Conservation (phyloP, 306 rosid genomes). For the Lablab purpureus region DNA sequence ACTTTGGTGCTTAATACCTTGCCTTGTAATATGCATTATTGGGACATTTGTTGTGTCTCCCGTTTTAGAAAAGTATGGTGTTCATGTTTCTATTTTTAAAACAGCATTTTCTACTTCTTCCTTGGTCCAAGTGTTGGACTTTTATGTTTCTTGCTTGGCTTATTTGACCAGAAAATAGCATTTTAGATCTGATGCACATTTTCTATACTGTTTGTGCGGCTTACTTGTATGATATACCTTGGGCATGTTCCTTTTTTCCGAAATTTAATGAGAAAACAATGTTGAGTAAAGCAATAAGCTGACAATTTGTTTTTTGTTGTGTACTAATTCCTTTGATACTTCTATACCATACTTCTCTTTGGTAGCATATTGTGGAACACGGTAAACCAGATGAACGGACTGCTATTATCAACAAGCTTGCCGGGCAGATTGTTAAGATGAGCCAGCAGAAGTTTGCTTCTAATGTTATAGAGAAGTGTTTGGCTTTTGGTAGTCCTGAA, state of each 20-base stretch:
- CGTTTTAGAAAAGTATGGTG: conserved; percentile 2
- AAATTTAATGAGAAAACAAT: not conserved
- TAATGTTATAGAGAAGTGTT: conserved; percentile 95
- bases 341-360: conserved; percentile 42
- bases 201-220: too few species aligned
- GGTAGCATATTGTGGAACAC: conserved; percentile 84
- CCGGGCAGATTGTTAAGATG: conserved; percentile 97
- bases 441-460: conserved; percentile 99
- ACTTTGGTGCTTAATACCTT: not conserved
- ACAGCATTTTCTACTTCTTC: conserved; percentile 3
- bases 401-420: conserved; percentile 83
- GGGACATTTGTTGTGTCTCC: conserved; percentile 24
- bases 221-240: not conserved
- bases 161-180: too few species aligned
- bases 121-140: not conserved
- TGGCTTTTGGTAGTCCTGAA: conserved; percentile 80
- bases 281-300: conserved; percentile 13
- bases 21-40: conserved; percentile 2
- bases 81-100: conserved; percentile 25
- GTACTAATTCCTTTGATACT: conserved; percentile 26
- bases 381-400: conserved; percentile 84
- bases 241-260: not conserved
- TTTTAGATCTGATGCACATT: too few species aligned
- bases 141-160: not conserved
- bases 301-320: conserved; percentile 35